A percentile compares a stretch with the other conserved stretches of the same genome.
These are phyloP conservation scores for Cryphonectria radicalis DNA, from an alignment of 2,329 filamentous ascomycete genomes.

Conservation along the genomic window DNA sequence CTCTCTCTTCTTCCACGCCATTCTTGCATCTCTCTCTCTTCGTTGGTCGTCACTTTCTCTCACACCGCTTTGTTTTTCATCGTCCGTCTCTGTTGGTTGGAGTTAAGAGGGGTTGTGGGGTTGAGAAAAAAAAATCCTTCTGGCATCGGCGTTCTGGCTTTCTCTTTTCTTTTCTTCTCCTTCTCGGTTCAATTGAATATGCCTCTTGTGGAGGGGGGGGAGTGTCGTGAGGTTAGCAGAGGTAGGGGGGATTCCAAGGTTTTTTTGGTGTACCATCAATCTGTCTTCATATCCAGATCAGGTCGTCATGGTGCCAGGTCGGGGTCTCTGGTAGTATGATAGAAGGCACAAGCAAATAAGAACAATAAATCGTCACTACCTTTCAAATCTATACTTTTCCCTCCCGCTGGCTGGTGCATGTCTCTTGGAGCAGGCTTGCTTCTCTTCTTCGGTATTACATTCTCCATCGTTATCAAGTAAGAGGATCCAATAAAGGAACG, in stretches of 20 bases:
- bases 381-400: not conserved
- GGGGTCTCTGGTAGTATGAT: not conserved
- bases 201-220: not conserved
- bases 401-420: not conserved
- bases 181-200: not conserved
- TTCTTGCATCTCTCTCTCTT: not conserved
- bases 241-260: not conserved
- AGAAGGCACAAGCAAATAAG: not conserved
- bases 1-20: not conserved
- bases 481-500: not conserved
- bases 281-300: conserved; percentile 10
- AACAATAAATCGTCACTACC: not conserved
- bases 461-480: not conserved
- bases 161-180: not conserved
- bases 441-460: not conserved
- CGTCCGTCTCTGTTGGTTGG: conserved; percentile 18
- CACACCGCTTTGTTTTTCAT: conserved; percentile 16
- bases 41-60: conserved; percentile 4
- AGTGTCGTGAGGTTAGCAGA: not conserved
- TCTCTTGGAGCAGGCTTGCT: not conserved
- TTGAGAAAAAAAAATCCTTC: conserved; percentile 1
- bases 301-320: not conserved
- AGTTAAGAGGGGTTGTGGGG: conserved; percentile 26
- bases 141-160: conserved; percentile 30
- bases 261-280: conserved; percentile 10